Conservation (phyloP, 179 eudicot species). For the Gypsophila paniculata region DNA sequence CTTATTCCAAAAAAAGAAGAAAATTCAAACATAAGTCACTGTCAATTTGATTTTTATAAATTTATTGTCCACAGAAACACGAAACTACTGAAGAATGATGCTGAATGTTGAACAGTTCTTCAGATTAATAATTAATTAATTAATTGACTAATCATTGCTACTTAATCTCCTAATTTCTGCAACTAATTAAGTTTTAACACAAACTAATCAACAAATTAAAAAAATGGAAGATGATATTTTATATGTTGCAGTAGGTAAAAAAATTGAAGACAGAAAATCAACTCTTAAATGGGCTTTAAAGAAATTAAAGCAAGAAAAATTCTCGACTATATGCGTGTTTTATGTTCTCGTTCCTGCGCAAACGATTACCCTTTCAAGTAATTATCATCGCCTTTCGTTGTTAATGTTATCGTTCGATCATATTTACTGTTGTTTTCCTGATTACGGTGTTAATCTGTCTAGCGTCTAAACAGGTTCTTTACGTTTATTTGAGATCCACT, state of each 20-base stretch:
- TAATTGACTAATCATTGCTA: no score
- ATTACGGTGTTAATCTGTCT: background rate
- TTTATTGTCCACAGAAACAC: no score
- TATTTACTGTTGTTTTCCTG: background rate
- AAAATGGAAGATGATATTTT: background rate
- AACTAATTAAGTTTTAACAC: no score
- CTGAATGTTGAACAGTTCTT: no score
- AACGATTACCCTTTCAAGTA: slow-evolving; percentile 15
- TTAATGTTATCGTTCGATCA: background rate
- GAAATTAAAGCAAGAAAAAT: slow-evolving; percentile 3
- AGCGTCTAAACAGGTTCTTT: no score
- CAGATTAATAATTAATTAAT: no score
- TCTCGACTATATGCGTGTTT: slow-evolving; percentile 8
- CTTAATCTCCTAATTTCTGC: background rate
- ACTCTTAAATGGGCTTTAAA: slow-evolving; percentile 21
- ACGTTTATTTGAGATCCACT: no score
- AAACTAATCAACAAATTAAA: background rate
- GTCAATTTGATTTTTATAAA: background rate
- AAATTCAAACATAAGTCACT: background rate
- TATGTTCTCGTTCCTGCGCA: slow-evolving; percentile 12
- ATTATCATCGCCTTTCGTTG: background rate
- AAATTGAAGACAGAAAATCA: slow-evolving; percentile 12
- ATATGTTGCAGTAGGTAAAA: slow-evolving; percentile 21
- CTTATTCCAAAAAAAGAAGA: no score
- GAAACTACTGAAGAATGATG: no score